Evolutionary conservation across 139 green algal genomes (phyloP), one percentile per base, ranked within the genome.

Genomic region (Penium margaritaceum): DNA sequence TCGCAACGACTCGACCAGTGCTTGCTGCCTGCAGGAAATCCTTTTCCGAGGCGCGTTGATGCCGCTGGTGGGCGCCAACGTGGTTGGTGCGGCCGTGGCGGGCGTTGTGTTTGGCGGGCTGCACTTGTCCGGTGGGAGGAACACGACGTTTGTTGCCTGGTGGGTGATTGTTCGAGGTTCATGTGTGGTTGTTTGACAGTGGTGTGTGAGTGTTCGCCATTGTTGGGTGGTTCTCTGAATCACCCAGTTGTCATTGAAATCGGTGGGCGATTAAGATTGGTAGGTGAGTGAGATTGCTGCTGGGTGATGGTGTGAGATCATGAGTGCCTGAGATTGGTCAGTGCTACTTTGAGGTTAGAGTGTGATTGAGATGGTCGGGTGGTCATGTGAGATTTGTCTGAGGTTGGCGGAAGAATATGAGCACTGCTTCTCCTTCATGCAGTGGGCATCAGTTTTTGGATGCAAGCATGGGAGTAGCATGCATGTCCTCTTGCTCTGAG

Each of bases 131-230:
- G 72, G 72, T 7, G 69, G 35, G 5, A 19, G 72, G 14, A 79
- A 78, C 27, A 7, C 17, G 7, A n/a, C 66, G 29, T 79, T 78
- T 80, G 63, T 44, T 39, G 19, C 29, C 74, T 79, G 72, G 72
- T 77, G 19, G 14, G 17, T 64, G 17, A 15, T 54, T 54, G 44
- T 54, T 54, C 17, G 17, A 54, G 17, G 19, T 15, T 15, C 21
- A 54, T 2, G 44, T 21, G 2, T 1, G 19, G 21, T 21, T 2
- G 21, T 55, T 55, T 55, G 19, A 29, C 3, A 27, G 4, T 19
- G 19, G n/a, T n/a, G n/a, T n/a, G n/a, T n/a, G n/a, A n/a, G 44
- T 0, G 4, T 55, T 55, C 2, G 44, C 19, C 2, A 55, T 55
- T 55, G 21, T 19, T 54, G 19, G 43, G 2, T 27, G 2, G 21